phyloP scores from a whole-genome alignment of 306 rosid species.

The Erythrophleum fordii region DNA sequence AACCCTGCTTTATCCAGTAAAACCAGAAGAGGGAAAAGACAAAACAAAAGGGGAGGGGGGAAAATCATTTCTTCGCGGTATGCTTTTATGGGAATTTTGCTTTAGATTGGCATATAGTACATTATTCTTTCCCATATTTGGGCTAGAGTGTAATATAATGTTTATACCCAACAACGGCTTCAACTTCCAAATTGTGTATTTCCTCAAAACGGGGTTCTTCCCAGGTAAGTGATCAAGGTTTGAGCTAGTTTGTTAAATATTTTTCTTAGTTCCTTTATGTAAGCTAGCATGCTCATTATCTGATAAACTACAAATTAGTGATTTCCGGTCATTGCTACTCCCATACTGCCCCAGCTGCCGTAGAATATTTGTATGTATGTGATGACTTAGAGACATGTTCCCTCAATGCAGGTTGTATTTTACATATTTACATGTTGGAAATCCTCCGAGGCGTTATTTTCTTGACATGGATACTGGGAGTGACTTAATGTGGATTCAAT shows the following conservation, averaged over 20 bases:
- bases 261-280: background rate
- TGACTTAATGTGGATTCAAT: slow-evolving; percentile 87
- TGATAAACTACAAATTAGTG: slow-evolving; percentile 29
- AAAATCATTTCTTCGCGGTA: background rate
- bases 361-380: background rate
- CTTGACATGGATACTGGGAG: slow-evolving; percentile 88
- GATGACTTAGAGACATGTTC: slow-evolving; percentile 32
- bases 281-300: background rate
- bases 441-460: slow-evolving; percentile 76
- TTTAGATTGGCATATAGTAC: background rate
- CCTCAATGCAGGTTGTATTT: slow-evolving; percentile 63
- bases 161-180: slow-evolving; percentile 5
- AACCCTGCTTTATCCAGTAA: background rate
- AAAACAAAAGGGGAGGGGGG: background rate
- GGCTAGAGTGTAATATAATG: slow-evolving; percentile 16
- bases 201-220: slow-evolving; percentile 8
- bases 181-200: background rate
- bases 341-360: background rate
- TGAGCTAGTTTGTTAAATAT: background rate
- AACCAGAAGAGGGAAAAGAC: background rate
- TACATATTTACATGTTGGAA: slow-evolving; percentile 65
- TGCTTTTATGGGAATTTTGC: background rate
- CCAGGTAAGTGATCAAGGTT: background rate
- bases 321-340: slow-evolving; percentile 16
- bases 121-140: background rate